Conservation (phyloP, 305 asterid genomes). For the Fraxinus sp. region DNA sequence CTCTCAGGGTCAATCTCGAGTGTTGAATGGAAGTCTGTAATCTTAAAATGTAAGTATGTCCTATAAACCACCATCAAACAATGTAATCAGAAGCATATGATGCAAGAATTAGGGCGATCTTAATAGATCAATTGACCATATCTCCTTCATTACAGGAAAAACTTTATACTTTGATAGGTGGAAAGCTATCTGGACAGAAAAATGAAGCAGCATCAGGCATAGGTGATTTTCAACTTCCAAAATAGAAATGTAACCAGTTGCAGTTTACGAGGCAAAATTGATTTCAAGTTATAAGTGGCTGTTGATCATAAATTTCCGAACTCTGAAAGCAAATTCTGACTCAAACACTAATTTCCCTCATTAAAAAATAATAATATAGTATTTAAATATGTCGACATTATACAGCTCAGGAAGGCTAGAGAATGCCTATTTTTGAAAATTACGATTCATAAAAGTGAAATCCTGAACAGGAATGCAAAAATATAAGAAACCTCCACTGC, state of each 20-base stretch:
- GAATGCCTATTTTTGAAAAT: background rate
- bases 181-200: background rate
- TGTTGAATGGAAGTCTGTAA: slow-evolving; percentile 50
- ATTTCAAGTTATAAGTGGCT: slow-evolving; percentile 5
- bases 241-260: slow-evolving; percentile 16
- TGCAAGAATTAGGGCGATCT: slow-evolving; percentile 13
- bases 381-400: background rate
- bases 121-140: slow-evolving; percentile 16
- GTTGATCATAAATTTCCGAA: slow-evolving; percentile 9
- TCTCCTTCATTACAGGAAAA: slow-evolving; percentile 20
- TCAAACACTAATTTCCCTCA: background rate
- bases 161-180: background rate
- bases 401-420: background rate
- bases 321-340: slow-evolving; percentile 7
- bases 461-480: background rate
- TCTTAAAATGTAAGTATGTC: slow-evolving; percentile 50
- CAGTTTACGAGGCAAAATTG: background rate
- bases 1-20: slow-evolving; percentile 48
- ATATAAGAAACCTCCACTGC: background rate
- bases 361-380: background rate
- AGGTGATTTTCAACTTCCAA: slow-evolving; percentile 19
- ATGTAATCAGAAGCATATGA: slow-evolving; percentile 33
- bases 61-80: slow-evolving; percentile 43
- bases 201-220: background rate
- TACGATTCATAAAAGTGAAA: background rate